Conservation (phyloP, 1,284 basidiomycete species). For the Porogramme epimiltina region DNA sequence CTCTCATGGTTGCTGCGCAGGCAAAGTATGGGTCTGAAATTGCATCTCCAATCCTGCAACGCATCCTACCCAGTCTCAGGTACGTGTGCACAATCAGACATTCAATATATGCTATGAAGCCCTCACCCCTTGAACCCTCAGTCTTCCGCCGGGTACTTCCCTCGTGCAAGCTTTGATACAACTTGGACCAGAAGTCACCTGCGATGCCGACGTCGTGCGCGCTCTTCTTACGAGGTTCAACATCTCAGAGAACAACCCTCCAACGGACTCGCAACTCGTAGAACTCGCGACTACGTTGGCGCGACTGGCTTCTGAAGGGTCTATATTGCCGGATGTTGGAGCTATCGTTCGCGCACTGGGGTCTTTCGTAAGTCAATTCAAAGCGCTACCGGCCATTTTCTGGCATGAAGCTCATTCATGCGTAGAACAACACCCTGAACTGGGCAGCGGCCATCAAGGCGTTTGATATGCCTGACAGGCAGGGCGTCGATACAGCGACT, state of each 20-base stretch:
- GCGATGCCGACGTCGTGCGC: slow-evolving; percentile 68
- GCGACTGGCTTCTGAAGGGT: slow-evolving; percentile 70
- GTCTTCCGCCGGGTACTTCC: slow-evolving; percentile 64
- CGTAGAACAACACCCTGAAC: slow-evolving; percentile 62
- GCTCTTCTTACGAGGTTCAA: slow-evolving; percentile 73
- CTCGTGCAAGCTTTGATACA: slow-evolving; percentile 75
- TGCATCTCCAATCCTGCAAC: slow-evolving; percentile 52
- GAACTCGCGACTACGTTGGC: slow-evolving; percentile 70
- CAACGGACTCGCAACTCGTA: slow-evolving; percentile 66
- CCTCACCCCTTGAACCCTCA: slow-evolving; percentile 30
- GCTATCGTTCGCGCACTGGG: slow-evolving; percentile 70
- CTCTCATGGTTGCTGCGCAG: slow-evolving; percentile 71
- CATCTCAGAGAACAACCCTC: slow-evolving; percentile 66
- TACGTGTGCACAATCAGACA: slow-evolving; percentile 30
- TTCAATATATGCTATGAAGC: not conserved
- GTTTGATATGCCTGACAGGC: slow-evolving; percentile 78
- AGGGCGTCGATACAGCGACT: slow-evolving; percentile 81
- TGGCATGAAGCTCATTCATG: not conserved
- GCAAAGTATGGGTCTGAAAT: slow-evolving; percentile 70
- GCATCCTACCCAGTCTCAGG: slow-evolving; percentile 67
- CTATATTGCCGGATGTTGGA: slow-evolving; percentile 74
- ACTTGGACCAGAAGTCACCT: slow-evolving; percentile 76
- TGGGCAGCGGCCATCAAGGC: slow-evolving; percentile 81
- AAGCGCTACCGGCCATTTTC: too few species aligned
- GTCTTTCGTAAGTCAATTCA: slow-evolving; percentile 57